Percentiles rank a stretch among this genome's conserved stretches.
phyloP scores from a whole-genome alignment of 352 stramenopile species.

The Phytophthora fragariaefolia region DNA sequence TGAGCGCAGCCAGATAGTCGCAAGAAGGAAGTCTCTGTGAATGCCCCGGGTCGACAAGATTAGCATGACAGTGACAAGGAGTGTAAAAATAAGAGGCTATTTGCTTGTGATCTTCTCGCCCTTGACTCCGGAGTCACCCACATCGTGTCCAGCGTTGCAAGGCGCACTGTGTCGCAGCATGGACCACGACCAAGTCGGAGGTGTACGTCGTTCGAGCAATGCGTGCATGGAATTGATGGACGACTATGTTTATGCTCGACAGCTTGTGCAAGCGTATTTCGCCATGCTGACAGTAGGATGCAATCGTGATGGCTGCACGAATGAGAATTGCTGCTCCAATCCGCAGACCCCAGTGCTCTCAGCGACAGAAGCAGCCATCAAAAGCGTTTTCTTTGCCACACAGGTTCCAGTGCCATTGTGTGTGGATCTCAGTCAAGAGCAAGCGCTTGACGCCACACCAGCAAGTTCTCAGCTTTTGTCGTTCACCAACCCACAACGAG shows the following conservation, averaged over 20 bases:
- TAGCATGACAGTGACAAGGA: constrained; percentile 27
- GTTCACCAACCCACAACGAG: background rate
- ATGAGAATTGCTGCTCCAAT: constrained; percentile 49
- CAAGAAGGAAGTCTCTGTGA: constrained; percentile 26
- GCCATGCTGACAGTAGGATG: constrained; percentile 67
- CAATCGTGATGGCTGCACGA: constrained; percentile 37
- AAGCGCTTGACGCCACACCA: background rate
- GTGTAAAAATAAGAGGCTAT: constrained; percentile 42
- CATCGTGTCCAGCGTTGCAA: constrained; percentile 12
- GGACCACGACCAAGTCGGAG: constrained; percentile 11
- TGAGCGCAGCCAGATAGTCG: constrained; percentile 23
- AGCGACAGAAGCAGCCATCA: constrained; percentile 52
- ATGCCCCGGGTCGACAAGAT: constrained; percentile 26
- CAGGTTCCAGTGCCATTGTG: constrained; percentile 53
- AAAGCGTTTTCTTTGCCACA: constrained; percentile 58
- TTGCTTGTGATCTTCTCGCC: constrained; percentile 22
- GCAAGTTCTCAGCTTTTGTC: background rate
- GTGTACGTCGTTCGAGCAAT: constrained; percentile 1
- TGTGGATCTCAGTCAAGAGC: constrained; percentile 19
- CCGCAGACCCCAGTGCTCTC: constrained; percentile 21
- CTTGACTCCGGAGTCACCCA: constrained; percentile 19
- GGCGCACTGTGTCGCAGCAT: constrained; percentile 20
- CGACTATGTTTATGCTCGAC: constrained; percentile 52
- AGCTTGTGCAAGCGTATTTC: constrained; percentile 70
- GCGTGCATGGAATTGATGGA: background rate